Conservation (phyloP, 2,329 filamentous ascomycete species). For the Fusarium nanum region DNA sequence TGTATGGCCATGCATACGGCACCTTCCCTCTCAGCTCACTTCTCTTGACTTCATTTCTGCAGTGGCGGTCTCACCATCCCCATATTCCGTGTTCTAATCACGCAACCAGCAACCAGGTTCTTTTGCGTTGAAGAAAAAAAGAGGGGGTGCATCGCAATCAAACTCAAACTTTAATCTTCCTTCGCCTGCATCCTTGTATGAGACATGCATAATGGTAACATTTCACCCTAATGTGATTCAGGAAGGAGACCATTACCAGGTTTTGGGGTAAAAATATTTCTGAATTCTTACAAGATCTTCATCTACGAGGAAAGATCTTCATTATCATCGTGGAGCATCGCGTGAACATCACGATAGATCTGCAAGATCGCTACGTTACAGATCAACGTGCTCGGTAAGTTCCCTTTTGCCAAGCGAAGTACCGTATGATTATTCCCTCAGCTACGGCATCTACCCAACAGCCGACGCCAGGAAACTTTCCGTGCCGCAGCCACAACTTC, state of each 20-base stretch:
- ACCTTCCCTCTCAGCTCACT: background rate
- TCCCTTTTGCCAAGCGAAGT: background rate
- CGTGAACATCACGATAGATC: background rate
- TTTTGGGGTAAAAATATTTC: background rate
- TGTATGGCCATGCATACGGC: background rate
- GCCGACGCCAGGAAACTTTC: background rate
- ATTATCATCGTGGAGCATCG: background rate
- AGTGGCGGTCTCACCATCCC: background rate
- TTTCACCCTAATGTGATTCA: background rate
- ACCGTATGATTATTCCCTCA: background rate
- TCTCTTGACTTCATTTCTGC: too few relatives aligned
- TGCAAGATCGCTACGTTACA: background rate
- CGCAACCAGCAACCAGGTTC: background rate
- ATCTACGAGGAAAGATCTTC: background rate
- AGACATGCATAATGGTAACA: background rate
- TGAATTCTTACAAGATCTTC: conserved; percentile 1
- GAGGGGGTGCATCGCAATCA: background rate
- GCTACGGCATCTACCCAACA: background rate
- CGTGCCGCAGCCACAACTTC: conserved; percentile 1
- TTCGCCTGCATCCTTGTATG: background rate
- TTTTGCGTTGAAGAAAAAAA: background rate
- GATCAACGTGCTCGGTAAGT: background rate
- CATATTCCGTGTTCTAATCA: background rate
- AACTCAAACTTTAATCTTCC: conserved; percentile 1
- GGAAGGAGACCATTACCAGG: background rate